Evolutionary conservation across 2,329 filamentous ascomycete genomes (phyloP), one percentile per base, ranked within the genome.

Genomic region (Ilyonectria robusta): DNA sequence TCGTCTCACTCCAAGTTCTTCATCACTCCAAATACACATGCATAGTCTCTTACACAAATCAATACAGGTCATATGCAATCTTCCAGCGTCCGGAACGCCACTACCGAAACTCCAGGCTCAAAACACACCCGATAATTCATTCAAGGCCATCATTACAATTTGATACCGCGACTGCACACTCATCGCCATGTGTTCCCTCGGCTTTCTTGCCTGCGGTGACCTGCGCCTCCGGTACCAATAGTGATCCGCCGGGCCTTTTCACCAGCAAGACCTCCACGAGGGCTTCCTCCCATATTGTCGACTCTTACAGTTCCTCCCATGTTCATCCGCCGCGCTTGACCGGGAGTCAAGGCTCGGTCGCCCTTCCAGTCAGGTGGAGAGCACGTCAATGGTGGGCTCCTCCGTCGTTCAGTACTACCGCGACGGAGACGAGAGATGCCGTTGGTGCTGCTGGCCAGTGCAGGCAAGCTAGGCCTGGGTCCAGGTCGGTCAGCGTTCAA

Each of bases 241-340:
- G 81, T 83, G 47, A 82, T 79, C 63, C 81, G 79, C 37, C 81
- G 77, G 11, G 76, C 70, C 40, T 74, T 74, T 26, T 75, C 76
- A 13, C 72, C 65, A 17, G 72, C 61, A 64, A 70, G 62, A 26
- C 75, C 70, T 19, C 73, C 68, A 13, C 66, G 74, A 1, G 77
- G 75, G 31, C 76, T 78, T 54, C 73, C 70, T 17, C 71, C 70
- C 11, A 66, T 50, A 1, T 63, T 72, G 42, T 81, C 80, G 4
- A 75, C 37, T 13, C 78, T 76, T 66, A 84, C 71, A 67, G 80
- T 83, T 15, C 82, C 82, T 40, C 84, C 82, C 64, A 89, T 77
- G 70, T 88, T 86, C 87, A 90, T 89, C 51, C 88, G 82, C 59
- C 88, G 79, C 23, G 87, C 88, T 73, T 90, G 87, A 2, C 86